Conservation (phyloP, 768 basidiomycete species). For the Arthromyces matolae region DNA sequence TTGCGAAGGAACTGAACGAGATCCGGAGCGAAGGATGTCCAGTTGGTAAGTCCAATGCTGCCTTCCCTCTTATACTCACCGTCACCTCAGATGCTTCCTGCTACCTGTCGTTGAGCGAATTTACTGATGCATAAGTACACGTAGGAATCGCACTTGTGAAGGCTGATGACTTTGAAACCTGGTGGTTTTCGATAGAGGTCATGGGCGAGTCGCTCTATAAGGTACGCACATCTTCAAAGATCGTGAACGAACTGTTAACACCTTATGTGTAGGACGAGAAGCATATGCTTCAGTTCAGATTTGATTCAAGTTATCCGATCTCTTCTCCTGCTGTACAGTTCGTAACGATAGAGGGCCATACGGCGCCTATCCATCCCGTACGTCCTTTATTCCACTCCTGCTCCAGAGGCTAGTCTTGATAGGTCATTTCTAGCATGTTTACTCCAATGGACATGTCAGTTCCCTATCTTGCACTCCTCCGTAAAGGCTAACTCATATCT, state of each 20-base stretch:
- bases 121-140: neutral
- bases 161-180: conserved; percentile 75
- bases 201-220: conserved; percentile 80
- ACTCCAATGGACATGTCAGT: conserved; percentile 82
- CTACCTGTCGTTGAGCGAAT: neutral
- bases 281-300: conserved; percentile 78
- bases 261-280: conserved; percentile 58
- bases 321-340: conserved; percentile 87
- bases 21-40: conserved; percentile 65
- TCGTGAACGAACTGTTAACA: too few relatives aligned
- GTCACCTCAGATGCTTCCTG: neutral
- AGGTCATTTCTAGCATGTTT: conserved; percentile 65
- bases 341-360: conserved; percentile 57
- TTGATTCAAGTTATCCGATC: conserved; percentile 81
- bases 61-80: neutral
- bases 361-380: conserved; percentile 80
- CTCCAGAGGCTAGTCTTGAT: conserved; percentile 10
- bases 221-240: conserved; percentile 38
- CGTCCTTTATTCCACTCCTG: conserved; percentile 24
- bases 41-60: conserved; percentile 41
- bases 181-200: conserved; percentile 78
- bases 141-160: conserved; percentile 71
- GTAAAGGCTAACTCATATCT: conserved; percentile 1
- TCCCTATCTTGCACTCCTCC: neutral
- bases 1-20: conserved; percentile 70